Percentiles rank a stretch among this genome's conserved stretches.
Evolutionary conservation across 805 yeast genomes (phyloP).

Genomic region (Naumovozyma baii): DNA sequence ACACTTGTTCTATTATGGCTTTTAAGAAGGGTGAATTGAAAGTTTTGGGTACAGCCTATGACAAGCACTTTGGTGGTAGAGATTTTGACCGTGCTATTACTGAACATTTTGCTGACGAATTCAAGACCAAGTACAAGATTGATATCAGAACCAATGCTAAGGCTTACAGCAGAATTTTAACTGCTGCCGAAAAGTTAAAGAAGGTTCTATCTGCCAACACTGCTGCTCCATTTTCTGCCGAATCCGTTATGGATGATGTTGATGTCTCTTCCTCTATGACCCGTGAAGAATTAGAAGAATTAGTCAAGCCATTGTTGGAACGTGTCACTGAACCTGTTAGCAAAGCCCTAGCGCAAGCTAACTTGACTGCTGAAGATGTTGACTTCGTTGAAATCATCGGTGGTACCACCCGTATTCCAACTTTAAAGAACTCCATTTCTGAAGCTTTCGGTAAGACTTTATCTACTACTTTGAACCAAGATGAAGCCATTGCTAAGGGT

Average conservation of each 20-base stretch:
- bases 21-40: constrained; percentile 93
- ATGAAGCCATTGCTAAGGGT: constrained; percentile 97
- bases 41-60: constrained; percentile 80
- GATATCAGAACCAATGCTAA: constrained; percentile 84
- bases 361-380: constrained; percentile 56
- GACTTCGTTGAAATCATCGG: constrained; percentile 92
- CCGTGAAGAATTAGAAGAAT: constrained; percentile 87
- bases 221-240: constrained; percentile 86
- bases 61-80: constrained; percentile 96
- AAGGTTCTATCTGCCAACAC: constrained; percentile 92
- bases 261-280: constrained; percentile 83
- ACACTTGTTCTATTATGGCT: constrained; percentile 78
- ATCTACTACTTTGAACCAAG: constrained; percentile 94
- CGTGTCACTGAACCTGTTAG: constrained; percentile 70
- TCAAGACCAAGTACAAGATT: constrained; percentile 83
- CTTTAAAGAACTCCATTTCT: constrained; percentile 68
- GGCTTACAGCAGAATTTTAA: constrained; percentile 84
- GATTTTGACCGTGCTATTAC: constrained; percentile 88
- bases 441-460: constrained; percentile 74
- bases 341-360: constrained; percentile 71
- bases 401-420: constrained; percentile 96
- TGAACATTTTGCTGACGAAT: constrained; percentile 85
- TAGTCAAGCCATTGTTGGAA: constrained; percentile 69
- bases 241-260: constrained; percentile 93
- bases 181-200: constrained; percentile 87